phyloP scores from a whole-genome alignment of 192 early-diverging fungal species.

The Thoreauomyces humboldtii region DNA sequence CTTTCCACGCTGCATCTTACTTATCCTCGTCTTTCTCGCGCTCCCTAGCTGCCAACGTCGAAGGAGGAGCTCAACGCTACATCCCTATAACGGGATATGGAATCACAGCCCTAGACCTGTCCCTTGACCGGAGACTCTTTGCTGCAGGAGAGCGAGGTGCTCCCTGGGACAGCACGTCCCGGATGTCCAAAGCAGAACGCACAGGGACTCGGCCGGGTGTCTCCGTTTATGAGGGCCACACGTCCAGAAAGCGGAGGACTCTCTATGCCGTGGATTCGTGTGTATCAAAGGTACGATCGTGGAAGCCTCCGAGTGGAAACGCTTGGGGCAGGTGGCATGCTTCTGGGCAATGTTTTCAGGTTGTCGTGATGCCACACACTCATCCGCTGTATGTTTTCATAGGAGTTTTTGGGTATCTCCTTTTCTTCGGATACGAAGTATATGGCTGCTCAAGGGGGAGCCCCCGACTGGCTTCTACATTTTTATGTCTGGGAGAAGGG shows the following conservation, averaged over 20 bases:
- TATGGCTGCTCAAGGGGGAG: slow-evolving; percentile 42
- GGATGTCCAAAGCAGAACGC: background rate
- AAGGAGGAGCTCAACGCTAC: slow-evolving; percentile 46
- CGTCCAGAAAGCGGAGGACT: slow-evolving; percentile 38
- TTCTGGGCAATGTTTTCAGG: background rate
- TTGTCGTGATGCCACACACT: background rate
- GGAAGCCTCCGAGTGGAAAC: too few relatives aligned
- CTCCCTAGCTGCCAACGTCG: slow-evolving; percentile 47
- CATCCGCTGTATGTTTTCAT: background rate
- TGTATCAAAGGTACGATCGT: slow-evolving; percentile 28
- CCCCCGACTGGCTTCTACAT: slow-evolving; percentile 50
- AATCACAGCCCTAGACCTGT: slow-evolving; percentile 42
- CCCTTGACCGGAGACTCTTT: slow-evolving; percentile 46
- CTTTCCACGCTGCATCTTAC: too few relatives aligned
- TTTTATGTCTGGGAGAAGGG: slow-evolving; percentile 60
- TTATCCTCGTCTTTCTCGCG: background rate
- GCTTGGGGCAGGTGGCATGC: too few relatives aligned
- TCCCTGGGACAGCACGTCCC: background rate
- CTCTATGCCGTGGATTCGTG: slow-evolving; percentile 18
- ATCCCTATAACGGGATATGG: slow-evolving; percentile 36
- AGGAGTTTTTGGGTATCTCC: slow-evolving; percentile 48
- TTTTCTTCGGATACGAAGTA: slow-evolving; percentile 55
- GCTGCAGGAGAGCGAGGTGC: slow-evolving; percentile 44
- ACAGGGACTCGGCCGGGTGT: slow-evolving; percentile 31
- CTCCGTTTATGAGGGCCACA: slow-evolving; percentile 44